These are phyloP conservation scores for Ceratobasidium sp. DNA, from an alignment of 1,284 basidiomycete species.

Conservation along the genomic window DNA sequence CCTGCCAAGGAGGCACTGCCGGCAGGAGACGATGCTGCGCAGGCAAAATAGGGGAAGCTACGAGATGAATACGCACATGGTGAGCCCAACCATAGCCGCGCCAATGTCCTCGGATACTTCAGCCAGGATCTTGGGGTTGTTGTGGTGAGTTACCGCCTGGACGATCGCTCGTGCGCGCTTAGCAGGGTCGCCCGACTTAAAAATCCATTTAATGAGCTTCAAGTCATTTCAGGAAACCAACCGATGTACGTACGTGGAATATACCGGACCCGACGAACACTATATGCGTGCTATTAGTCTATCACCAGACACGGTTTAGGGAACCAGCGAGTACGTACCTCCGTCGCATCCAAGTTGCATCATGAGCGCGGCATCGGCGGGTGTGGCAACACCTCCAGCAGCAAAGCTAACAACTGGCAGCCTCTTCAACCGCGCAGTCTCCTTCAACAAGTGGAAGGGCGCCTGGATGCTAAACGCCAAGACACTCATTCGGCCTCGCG, in stretches of 20 bases:
- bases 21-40: not conserved
- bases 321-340: too few species aligned
- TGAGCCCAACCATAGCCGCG: conserved; percentile 93
- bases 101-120: conserved; percentile 92
- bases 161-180: conserved; percentile 98
- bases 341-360: conserved; percentile 99
- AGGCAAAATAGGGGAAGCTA: conserved; percentile 28
- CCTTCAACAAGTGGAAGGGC: conserved; percentile 98
- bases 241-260: conserved; percentile 77
- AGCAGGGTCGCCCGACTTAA: conserved; percentile 90
- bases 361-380: conserved; percentile 98
- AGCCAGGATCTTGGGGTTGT: conserved; percentile 88
- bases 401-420: conserved; percentile 96
- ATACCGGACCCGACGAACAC: conserved; percentile 96
- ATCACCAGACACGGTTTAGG: too few species aligned
- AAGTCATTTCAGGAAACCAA: conserved; percentile 27
- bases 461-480: conserved; percentile 70
- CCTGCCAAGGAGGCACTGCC: not conserved
- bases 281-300: conserved; percentile 55
- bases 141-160: conserved; percentile 97
- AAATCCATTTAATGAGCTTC: conserved; percentile 46
- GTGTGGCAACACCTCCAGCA: conserved; percentile 97
- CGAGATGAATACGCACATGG: conserved; percentile 70
- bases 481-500: not conserved
- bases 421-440: conserved; percentile 92